Base-by-base conservation (phyloP, 768 basidiomycete genomes). In the Zangia roseola region DNA sequence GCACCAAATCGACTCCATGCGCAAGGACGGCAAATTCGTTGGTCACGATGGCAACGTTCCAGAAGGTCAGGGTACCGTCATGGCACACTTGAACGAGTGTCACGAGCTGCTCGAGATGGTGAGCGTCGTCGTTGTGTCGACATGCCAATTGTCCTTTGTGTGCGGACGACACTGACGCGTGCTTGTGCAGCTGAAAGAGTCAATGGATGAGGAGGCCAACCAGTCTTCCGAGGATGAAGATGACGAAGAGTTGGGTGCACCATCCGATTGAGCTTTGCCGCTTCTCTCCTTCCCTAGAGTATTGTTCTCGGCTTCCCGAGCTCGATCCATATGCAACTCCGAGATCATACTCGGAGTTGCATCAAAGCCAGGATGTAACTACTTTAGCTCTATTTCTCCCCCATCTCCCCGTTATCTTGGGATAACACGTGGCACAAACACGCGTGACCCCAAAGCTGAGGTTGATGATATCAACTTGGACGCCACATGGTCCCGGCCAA, bases 71-170 rank as follows among this genome's bases (percentile, higher is more conserved):
- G 95, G 91, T 13, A 92, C 95, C 58, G 79, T 98, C 45, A 93
- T 93, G 78, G 94, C 95, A 4, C 93, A 97, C 67, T 72, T 98
- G 43, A 94, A 88, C 55, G 95, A 98, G 69, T 95, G 94, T 50
- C 95, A 98, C 61, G 95, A 97, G 67, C 72, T 97, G 47, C 74
- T 97, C 12, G 93, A 94, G 71, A 95, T 97, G 93, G 90, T 90
- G 56, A 34, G 79, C 14, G 16, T 16, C 14, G 7, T 31, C 13
- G 4, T 6, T 63, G 35, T 45, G 7, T 25, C 41, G 5, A 20
- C 23, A 16, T 19, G 30, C 30, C 16, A 21, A 2, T 43, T 9
- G n/a, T n/a, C n/a, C n/a, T n/a, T n/a, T n/a, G n/a, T n/a, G n/a
- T 19, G 4, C 19, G 19, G 12, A 31, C 23, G n/a, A 16, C n/a